Percentiles rank a stretch among this genome's conserved stretches.
Evolutionary conservation across 2,329 filamentous ascomycete species (phyloP).

Genomic region (Penicillium italicum): DNA sequence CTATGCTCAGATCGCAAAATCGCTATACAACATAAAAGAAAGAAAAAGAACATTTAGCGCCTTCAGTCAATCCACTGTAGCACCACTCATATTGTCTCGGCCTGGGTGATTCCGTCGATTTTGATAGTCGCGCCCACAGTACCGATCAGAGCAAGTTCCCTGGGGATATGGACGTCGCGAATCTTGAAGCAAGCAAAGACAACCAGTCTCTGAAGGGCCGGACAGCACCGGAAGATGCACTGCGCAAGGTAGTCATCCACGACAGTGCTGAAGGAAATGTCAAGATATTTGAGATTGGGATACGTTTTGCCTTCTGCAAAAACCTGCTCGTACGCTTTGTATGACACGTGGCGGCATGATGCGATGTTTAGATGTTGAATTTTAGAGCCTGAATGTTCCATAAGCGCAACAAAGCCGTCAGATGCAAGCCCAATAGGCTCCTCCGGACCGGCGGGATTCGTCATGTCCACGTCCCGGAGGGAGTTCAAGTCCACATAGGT

Average conservation of each 20-base stretch:
- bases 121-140: conserved; percentile 20
- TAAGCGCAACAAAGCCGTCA: conserved; percentile 72
- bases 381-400: conserved; percentile 71
- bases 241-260: conserved; percentile 46
- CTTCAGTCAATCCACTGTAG: background rate
- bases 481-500: conserved; percentile 69
- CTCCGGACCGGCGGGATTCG: conserved; percentile 60
- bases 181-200: conserved; percentile 63
- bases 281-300: conserved; percentile 65
- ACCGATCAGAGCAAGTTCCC: conserved; percentile 58
- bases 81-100: conserved; percentile 4
- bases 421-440: conserved; percentile 69
- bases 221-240: conserved; percentile 47
- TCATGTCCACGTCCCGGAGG: conserved; percentile 72
- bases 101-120: conserved; percentile 15
- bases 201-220: conserved; percentile 52
- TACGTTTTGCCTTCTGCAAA: conserved; percentile 65
- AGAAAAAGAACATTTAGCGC: too few relatives aligned
- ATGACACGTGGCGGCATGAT: conserved; percentile 76
- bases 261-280: conserved; percentile 63
- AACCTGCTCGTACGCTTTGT: conserved; percentile 67
- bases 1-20: background rate
- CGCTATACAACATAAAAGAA: background rate
- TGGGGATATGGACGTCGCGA: conserved; percentile 53
- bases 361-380: conserved; percentile 72